A percentile compares a stretch with the other conserved stretches of the same genome.
Evolutionary conservation across 805 yeast species (phyloP).

Genomic region (Metschnikowia kofuensis): DNA sequence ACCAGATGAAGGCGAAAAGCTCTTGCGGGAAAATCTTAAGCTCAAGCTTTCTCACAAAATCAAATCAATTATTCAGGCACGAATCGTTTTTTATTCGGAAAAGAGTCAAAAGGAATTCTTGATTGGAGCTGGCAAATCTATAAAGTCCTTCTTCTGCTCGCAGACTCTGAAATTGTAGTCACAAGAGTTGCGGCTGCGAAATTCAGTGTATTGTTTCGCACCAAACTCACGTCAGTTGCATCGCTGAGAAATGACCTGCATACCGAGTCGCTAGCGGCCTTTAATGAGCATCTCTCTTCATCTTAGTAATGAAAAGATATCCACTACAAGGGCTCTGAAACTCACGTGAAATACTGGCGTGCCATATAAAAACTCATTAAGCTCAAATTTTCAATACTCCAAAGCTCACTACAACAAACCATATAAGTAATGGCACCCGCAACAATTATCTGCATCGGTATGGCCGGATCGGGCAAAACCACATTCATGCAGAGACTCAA

Average conservation of each 20-base stretch:
- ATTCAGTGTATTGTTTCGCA: background rate
- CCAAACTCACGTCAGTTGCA: background rate
- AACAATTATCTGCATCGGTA: constrained; percentile 47
- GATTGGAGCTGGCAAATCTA: too few species aligned
- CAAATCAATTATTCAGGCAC: too few species aligned
- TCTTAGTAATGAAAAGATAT: background rate
- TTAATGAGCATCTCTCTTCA: background rate
- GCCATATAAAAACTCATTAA: background rate
- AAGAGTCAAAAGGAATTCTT: too few species aligned
- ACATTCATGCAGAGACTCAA: constrained; percentile 95
- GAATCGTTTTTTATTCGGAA: too few species aligned
- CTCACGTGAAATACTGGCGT: background rate
- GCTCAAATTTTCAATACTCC: background rate
- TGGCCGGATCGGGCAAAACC: constrained; percentile 85
- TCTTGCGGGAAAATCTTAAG: too few species aligned
- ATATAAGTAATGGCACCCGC: constrained; percentile 15
- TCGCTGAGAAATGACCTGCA: background rate
- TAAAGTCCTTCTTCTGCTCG: too few species aligned
- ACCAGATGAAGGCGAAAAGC: too few species aligned
- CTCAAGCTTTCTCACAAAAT: too few species aligned
- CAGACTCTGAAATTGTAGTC: too few species aligned
- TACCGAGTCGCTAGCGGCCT: background rate
- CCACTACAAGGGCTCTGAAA: background rate
- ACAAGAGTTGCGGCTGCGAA: background rate
- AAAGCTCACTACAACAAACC: background rate